These are phyloP conservation scores for Saccharomyces hybrid DNA, from an alignment of 1,139 yeast genomes.

Conservation along the genomic window DNA sequence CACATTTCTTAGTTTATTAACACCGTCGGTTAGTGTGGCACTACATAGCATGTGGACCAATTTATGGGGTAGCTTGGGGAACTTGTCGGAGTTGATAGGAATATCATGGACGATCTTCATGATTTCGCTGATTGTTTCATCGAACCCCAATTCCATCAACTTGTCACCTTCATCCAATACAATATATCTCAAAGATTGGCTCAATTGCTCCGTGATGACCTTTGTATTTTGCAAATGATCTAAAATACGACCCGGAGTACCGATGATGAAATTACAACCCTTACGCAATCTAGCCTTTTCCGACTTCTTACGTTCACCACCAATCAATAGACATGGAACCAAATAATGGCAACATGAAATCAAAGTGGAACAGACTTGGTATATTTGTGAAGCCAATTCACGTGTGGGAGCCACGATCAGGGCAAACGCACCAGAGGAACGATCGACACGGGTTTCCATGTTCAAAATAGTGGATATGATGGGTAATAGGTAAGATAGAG, in stretches of 20 bases:
- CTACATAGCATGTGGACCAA: conserved; percentile 83
- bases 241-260: conserved; percentile 86
- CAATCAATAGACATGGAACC: conserved; percentile 90
- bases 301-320: conserved; percentile 89
- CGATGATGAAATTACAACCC: conserved; percentile 82
- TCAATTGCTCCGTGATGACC: conserved; percentile 60
- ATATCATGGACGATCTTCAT: conserved; percentile 50
- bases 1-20: conserved; percentile 70
- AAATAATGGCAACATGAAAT: conserved; percentile 69
- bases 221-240: conserved; percentile 89
- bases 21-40: conserved; percentile 83
- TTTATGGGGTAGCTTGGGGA: conserved; percentile 55
- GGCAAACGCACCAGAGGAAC: conserved; percentile 86
- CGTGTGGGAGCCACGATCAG: conserved; percentile 86
- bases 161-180: conserved; percentile 94
- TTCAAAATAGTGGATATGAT: conserved; percentile 40
- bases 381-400: conserved; percentile 89
- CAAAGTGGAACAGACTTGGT: conserved; percentile 66
- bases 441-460: conserved; percentile 45
- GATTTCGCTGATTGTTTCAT: conserved; percentile 80
- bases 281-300: conserved; percentile 87
- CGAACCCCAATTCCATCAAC: conserved; percentile 90
- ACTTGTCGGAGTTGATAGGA: conserved; percentile 36
- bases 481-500: conserved; percentile 78
- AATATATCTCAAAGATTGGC: conserved; percentile 70